phyloP scores from a whole-genome alignment of 2,329 filamentous ascomycete genomes.

The Clonostachys solani region DNA sequence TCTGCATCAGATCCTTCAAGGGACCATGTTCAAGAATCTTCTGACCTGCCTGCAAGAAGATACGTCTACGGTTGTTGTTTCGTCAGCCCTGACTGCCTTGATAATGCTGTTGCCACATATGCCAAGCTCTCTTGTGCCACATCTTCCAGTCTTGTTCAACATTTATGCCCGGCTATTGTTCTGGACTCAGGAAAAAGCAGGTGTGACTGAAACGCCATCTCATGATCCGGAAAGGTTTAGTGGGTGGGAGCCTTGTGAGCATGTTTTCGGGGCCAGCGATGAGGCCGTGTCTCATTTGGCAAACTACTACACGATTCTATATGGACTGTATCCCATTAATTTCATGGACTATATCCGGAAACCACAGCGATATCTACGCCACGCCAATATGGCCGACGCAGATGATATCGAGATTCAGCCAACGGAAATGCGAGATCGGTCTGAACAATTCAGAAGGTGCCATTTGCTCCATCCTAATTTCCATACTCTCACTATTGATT shows the following conservation, averaged over 20 bases:
- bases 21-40: conserved; percentile 66
- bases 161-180: conserved; percentile 78
- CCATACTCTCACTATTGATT: conserved; percentile 73
- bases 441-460: conserved; percentile 67
- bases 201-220: conserved; percentile 19
- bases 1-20: conserved; percentile 68
- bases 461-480: conserved; percentile 84
- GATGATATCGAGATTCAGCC: conserved; percentile 77
- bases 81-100: conserved; percentile 67
- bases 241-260: conserved; percentile 61
- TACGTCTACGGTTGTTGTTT: conserved; percentile 73
- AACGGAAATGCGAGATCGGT: conserved; percentile 70
- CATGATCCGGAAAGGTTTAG: conserved; percentile 28
- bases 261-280: conserved; percentile 58
- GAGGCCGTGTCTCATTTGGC: conserved; percentile 62
- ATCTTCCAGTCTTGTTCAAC: conserved; percentile 72
- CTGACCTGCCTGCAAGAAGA: conserved; percentile 73
- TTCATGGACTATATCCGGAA: conserved; percentile 85
- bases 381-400: conserved; percentile 63
- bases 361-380: conserved; percentile 72
- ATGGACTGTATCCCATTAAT: conserved; percentile 80
- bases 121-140: conserved; percentile 63
- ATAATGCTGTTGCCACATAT: conserved; percentile 83
- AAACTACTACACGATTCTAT: conserved; percentile 77
- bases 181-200: conserved; percentile 57